Evolutionary conservation across 202 grass and related monocot genomes (phyloP), one percentile per base, ranked within the genome.

Genomic region (Bolboschoenoplectus hybrid): DNA sequence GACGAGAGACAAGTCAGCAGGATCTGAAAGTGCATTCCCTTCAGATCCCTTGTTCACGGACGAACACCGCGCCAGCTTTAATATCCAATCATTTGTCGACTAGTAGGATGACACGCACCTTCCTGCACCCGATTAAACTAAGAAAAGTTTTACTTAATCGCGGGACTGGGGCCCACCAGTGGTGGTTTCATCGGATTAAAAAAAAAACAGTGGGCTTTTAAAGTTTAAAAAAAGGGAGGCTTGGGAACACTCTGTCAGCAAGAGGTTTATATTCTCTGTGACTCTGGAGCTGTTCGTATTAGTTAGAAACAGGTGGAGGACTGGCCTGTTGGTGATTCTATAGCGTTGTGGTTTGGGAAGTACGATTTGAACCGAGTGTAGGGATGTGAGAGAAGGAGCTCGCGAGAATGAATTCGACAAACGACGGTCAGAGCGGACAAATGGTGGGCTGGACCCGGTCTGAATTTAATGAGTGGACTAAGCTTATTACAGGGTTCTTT

Each of bases 161-260:
- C 7, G 2, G 1, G 6, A 79, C 12, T 41, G 51, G 34, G 74
- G 35, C 74, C 26, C 74, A 79, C 74, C 20, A 39, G 4, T 58
- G 2, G 1, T 40, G 75, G 52, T 60, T 41, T 60, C n/a, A 40
- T 38, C 5, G 44, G 32, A 83, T 70, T 26, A 26, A 26, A 26
- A 57, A 70, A 50, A 45, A 77, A 55, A 77, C 81, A 70, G 64
- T 57, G 81, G 81, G 81, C 44, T 40, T 26, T 26, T 83, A 52
- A 17, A 51, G 47, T 6, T 76, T 53, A 36, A 36, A 51, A 26
- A 76, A 76, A 20, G 20, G 26, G 20, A 75, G 11, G 34, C 34
- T 12, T 12, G 1, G 34, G 12, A 12, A 3, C 32, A 66, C 16
- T n/a, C 55, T 58, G 13, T 16, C 13, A 58, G 55, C 55, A 58